Evolutionary conservation across 176 grass and related monocot genomes (phyloP), one percentile per base, ranked within the genome.

Genomic region (Zoysia pacifica): DNA sequence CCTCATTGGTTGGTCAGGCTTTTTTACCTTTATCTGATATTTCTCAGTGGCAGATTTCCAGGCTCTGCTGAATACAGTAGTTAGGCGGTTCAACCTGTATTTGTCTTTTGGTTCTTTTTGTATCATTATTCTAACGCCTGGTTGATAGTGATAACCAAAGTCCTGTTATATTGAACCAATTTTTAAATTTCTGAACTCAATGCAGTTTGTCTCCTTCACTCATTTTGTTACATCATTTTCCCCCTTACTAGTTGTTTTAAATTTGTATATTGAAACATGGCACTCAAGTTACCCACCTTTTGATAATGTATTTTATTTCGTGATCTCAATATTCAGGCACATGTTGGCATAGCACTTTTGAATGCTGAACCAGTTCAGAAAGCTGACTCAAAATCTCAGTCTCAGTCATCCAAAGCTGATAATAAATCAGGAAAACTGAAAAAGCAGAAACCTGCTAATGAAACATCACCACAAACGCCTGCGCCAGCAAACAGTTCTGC

Each of bases 271-370:
- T 49, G 64, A 64, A 84, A 76, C 3, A 28, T 76, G 15, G 4
- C 35, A 72, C 11, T 18, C 51, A 41, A 81, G 42, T 50, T 78
- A 36, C 60, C 61, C 36, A 38, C 6, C 9, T 76, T 72, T 41
- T 73, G 49, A 61, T 76, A 50, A 40, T 63, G 1, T 41, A 42
- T 38, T 54, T 92, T 10, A 43, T 62, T 58, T 62, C 66, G 41
- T 78, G 45, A 66, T 82, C 9, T 60, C 6, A 5, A 13, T 83
- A 72, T 82, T 61, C 75, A 99, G 92, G 90, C 96, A 78, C 96
- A 99, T 77, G 65, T 99, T 62, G 92, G 92, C 62, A 89, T 99
- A 86, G 96, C 96, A 76, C 84, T 99, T 80, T 87, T 99, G 76
- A 99, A 99, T 84, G 96, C 92, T 11, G 84, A 87, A 69, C 90